phyloP scores from a whole-genome alignment of 371 early-diverging fungal species.

The Mortierella sp. region DNA sequence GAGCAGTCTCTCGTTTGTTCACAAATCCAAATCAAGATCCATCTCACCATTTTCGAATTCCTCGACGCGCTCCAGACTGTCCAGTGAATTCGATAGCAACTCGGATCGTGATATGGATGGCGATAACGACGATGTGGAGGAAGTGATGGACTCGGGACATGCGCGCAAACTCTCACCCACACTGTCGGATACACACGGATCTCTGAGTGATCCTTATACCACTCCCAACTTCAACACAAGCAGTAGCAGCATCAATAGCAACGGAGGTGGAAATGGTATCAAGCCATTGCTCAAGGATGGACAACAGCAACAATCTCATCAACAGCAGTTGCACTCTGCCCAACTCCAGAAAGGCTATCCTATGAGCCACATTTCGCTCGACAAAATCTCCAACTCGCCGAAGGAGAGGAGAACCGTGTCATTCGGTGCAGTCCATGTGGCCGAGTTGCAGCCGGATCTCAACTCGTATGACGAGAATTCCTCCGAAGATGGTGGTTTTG shows the following conservation, averaged over 20 bases:
- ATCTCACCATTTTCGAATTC: conserved; percentile 51
- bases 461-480: conserved; percentile 49
- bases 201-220: conserved; percentile 33
- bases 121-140: conserved; percentile 17
- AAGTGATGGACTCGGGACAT: conserved; percentile 13
- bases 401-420: conserved; percentile 52
- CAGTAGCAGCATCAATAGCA: conserved; percentile 48
- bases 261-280: conserved; percentile 17
- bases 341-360: conserved; percentile 14
- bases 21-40: conserved; percentile 43
- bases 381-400: conserved; percentile 33
- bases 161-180: conserved; percentile 36
- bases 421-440: conserved; percentile 53
- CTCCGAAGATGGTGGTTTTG: conserved; percentile 33
- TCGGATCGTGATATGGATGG: conserved; percentile 24
- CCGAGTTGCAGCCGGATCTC: conserved; percentile 41
- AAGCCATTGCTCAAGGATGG: conserved; percentile 34
- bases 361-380: conserved; percentile 13
- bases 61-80: conserved; percentile 38
- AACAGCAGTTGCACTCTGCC: conserved; percentile 10
- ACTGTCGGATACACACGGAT: conserved; percentile 31
- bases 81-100: conserved; percentile 48
- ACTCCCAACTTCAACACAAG: conserved; percentile 49
- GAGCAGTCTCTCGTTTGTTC: conserved; percentile 13
- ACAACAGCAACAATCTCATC: conserved; percentile 10